These are phyloP conservation scores for Sporothrix phasma DNA, from an alignment of 2,329 filamentous ascomycete genomes.

Conservation along the genomic window DNA sequence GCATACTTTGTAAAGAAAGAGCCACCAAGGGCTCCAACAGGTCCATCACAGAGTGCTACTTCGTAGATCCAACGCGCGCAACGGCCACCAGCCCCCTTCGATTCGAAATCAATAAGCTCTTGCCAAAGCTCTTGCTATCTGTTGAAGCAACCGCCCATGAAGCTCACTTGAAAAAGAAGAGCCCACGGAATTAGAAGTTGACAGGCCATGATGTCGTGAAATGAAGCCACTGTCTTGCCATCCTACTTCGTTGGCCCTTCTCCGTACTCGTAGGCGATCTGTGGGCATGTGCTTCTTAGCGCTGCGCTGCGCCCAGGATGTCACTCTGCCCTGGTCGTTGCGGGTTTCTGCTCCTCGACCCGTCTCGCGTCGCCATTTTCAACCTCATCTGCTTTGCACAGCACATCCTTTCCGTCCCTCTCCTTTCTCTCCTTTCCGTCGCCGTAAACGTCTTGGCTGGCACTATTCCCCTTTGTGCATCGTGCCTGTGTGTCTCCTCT, in stretches of 20 bases:
- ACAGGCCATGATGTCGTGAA: background rate
- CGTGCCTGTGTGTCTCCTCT: background rate
- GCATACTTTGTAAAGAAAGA: background rate
- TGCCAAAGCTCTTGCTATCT: too few relatives aligned
- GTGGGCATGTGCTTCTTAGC: background rate
- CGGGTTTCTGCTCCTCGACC: background rate
- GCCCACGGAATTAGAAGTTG: background rate
- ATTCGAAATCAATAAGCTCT: too few relatives aligned
- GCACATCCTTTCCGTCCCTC: background rate
- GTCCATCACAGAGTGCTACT: background rate
- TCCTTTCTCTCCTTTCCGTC: background rate
- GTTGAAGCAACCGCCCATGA: too few relatives aligned
- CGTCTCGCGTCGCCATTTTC: background rate
- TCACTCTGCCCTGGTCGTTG: background rate
- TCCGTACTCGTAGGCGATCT: too few relatives aligned
- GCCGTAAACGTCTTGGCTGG: background rate
- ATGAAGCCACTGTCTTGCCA: too few relatives aligned
- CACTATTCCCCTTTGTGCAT: conserved; percentile 5
- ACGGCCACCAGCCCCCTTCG: background rate
- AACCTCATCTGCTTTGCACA: background rate
- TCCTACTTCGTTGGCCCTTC: too few relatives aligned
- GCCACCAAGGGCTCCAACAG: background rate
- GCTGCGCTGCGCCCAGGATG: conserved; percentile 1
- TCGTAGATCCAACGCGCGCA: too few relatives aligned
- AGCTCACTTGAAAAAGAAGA: background rate